Conservation (phyloP, 306 rosid genomes). For the Vigna nakashimae region DNA sequence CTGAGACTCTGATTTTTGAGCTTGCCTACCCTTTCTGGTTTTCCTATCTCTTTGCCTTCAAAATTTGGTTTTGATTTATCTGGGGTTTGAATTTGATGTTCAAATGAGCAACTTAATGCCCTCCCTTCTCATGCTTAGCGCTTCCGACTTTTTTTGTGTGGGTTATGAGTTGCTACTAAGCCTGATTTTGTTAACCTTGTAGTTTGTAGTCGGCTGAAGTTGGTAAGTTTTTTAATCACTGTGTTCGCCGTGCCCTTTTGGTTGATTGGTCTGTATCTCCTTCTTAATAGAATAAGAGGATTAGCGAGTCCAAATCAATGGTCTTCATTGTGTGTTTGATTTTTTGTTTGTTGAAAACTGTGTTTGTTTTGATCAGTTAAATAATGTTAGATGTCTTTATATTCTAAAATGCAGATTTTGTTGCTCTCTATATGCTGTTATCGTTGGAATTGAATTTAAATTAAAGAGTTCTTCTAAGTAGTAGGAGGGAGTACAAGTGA, state of each 20-base stretch:
- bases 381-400: not conserved
- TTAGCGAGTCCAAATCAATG: not conserved
- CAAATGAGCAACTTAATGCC: slow-evolving; percentile 9
- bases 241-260: not conserved
- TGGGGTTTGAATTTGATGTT: not conserved
- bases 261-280: not conserved
- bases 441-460: not conserved
- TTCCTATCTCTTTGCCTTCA: not conserved
- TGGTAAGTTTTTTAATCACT: not conserved
- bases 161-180: not conserved
- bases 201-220: not conserved
- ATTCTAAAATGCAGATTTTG: not conserved
- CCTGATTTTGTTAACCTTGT: slow-evolving; percentile 8
- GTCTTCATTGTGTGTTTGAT: not conserved
- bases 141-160: not conserved
- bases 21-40: slow-evolving; percentile 7
- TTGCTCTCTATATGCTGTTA: slow-evolving; percentile 21
- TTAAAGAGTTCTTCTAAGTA: not conserved
- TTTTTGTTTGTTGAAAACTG: slow-evolving; percentile 22
- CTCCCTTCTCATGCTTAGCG: not conserved
- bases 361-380: not conserved
- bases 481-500: not conserved
- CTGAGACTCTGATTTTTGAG: not conserved
- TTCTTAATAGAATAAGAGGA: not conserved
- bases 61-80: slow-evolving; percentile 27